phyloP scores from a whole-genome alignment of 2,329 filamentous ascomycete species.

The Paecilomyces dactylethromorphus region DNA sequence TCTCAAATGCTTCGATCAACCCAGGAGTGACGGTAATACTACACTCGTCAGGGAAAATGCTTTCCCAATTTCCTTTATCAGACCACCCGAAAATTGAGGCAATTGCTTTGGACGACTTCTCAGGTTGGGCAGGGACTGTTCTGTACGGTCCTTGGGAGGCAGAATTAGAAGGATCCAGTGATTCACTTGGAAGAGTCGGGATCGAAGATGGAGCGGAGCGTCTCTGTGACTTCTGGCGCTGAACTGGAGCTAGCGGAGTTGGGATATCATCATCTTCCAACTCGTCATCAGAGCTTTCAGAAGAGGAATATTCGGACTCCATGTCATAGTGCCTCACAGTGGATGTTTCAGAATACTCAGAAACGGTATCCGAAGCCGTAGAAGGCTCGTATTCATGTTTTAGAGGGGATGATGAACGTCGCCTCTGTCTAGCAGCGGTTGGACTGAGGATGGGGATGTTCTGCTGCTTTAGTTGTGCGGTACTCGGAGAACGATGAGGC shows the following conservation, averaged over 20 bases:
- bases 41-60: slow-evolving; percentile 56
- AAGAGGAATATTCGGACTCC: slow-evolving; percentile 36
- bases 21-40: slow-evolving; percentile 57
- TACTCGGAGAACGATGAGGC: slow-evolving; percentile 48
- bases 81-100: slow-evolving; percentile 59
- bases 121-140: slow-evolving; percentile 40
- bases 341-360: slow-evolving; percentile 50
- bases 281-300: slow-evolving; percentile 45
- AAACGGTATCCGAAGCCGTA: slow-evolving; percentile 54
- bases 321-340: slow-evolving; percentile 48
- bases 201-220: slow-evolving; percentile 31
- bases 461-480: slow-evolving; percentile 37
- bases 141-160: slow-evolving; percentile 68
- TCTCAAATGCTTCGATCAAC: slow-evolving; percentile 57
- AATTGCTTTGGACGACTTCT: slow-evolving; percentile 49
- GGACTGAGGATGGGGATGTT: slow-evolving; percentile 44
- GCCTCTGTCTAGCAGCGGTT: slow-evolving; percentile 44
- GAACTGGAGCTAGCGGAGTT: slow-evolving; percentile 24
- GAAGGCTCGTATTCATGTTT: slow-evolving; percentile 98
- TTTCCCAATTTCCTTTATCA: slow-evolving; percentile 57
- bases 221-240: slow-evolving; percentile 31
- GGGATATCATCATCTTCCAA: slow-evolving; percentile 44
- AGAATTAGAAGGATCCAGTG: slow-evolving; percentile 72
- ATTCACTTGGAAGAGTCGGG: slow-evolving; percentile 46
- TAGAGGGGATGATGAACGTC: slow-evolving; percentile 81